Base-by-base conservation (phyloP, 306 rosid species). In the Cucurbita moschata region DNA sequence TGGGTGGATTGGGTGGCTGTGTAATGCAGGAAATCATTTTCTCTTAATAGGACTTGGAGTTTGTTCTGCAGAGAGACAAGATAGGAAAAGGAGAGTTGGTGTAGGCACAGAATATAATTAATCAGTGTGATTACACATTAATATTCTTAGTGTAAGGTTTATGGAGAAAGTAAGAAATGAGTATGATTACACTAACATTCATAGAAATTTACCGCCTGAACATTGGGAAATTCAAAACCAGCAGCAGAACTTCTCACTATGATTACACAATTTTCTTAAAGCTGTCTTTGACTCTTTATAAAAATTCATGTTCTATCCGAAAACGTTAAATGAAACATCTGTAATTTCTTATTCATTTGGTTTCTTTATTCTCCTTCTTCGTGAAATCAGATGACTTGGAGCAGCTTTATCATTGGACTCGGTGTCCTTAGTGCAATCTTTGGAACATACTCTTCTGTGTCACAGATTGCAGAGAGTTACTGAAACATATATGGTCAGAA, bases 361-460 rank as follows among this genome's bases (percentile, higher is more conserved):
- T 14, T 63, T 49, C 6, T 39, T 63, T 63, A 3, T 44, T 43
- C 54, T 10, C 72, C 18, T 65, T 42, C 10, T 44, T 40, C 37
- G 6, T 68, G 57, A 11, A 23, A 47, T 15, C 57, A 91, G 97
- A 77, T 91, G 49, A 75, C 69, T 59, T 74, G 81, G 4, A 81
- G 90, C 56, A 47, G 67, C 16, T 67, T 78, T n/a, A 75, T 87
- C 40, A 83, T 78, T 38, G 79, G 42, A 11, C 30, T 79, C 71
- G 96, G 97, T 59, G 26, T 88, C 35, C 26, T 67, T 11, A 37
- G 84, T 63, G 90, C 84, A 54, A 49, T 56, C 49, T 75, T 88
- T 58, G 97, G 96, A 79, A 85, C 90, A 67, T 88, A 87, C 76
- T 87, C 92, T 54, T 84, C 95, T 6, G 6, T 88, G 21, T 79